A percentile compares a stretch with the other conserved stretches of the same genome.
Evolutionary conservation across 2,329 filamentous ascomycete genomes (phyloP).

Genomic region (Penicillium digitatum): DNA sequence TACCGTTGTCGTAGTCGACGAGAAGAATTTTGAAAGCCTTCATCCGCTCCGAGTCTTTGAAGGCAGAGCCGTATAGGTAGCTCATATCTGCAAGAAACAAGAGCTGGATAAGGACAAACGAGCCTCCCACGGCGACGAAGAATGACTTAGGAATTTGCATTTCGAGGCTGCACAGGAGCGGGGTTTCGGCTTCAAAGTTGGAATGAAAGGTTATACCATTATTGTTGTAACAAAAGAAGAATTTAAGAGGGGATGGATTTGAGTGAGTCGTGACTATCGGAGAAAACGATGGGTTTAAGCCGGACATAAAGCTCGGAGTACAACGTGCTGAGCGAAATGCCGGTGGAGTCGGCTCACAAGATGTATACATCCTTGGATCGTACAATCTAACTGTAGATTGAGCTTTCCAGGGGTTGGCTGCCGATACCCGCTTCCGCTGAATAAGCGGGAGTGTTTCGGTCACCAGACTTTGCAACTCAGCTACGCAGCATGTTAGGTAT

Average conservation of each 20-base stretch:
- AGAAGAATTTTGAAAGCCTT: constrained; percentile 8
- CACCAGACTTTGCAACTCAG: too few species aligned
- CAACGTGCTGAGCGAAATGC: not conserved
- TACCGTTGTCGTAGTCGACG: constrained; percentile 4
- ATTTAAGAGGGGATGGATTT: not conserved
- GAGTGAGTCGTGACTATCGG: not conserved
- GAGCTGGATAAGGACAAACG: not conserved
- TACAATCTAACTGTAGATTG: not conserved
- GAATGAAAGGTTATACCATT: not conserved
- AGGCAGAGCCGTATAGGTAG: not conserved
- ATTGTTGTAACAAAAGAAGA: not conserved
- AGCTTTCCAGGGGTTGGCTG: too few species aligned
- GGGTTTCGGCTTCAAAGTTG: not conserved
- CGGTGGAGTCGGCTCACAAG: not conserved
- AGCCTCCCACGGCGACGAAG: not conserved
- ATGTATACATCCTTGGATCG: not conserved
- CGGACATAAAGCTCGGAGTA: not conserved
- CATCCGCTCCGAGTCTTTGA: not conserved
- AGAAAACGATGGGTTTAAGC: not conserved
- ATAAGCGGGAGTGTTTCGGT: not conserved
- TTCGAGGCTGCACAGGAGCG: not conserved
- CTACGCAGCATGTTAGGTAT: too few species aligned
- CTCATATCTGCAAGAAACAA: not conserved
- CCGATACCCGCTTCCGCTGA: not conserved
- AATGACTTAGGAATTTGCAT: not conserved